Conservation (phyloP, 2,329 filamentous ascomycete species). For the Paracoccidioides brasiliensis region DNA sequence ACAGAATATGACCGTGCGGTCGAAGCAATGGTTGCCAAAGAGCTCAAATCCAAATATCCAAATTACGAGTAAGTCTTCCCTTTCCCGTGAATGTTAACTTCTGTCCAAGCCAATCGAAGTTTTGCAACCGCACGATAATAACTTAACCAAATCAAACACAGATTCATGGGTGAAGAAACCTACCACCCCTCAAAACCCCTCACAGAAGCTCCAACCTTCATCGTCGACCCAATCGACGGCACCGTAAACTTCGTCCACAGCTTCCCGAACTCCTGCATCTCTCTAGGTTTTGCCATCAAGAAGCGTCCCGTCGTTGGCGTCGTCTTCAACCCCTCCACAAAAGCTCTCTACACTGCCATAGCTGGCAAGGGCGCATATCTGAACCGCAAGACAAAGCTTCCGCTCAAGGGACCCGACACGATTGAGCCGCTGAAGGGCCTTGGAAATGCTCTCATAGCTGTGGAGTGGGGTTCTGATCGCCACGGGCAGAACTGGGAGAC, state of each 20-base stretch:
- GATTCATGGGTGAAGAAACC: constrained; percentile 48
- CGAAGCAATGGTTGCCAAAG: constrained; percentile 43
- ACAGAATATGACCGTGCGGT: constrained; percentile 52
- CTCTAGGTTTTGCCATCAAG: constrained; percentile 43
- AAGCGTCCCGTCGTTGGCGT: constrained; percentile 43
- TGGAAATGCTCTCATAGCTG: constrained; percentile 39
- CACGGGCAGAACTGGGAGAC: constrained; percentile 43
- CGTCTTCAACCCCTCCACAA: constrained; percentile 48
- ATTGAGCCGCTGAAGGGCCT: constrained; percentile 37
- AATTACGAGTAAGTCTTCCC: constrained; percentile 32
- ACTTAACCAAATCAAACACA: constrained; percentile 8
- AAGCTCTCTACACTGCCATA: constrained; percentile 43
- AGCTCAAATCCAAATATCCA: constrained; percentile 40
- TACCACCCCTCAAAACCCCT: constrained; percentile 43
- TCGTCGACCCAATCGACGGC: constrained; percentile 52
- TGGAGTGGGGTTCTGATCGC: constrained; percentile 51
- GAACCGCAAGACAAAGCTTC: constrained; percentile 29
- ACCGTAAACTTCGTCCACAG: constrained; percentile 54
- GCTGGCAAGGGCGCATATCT: constrained; percentile 42
- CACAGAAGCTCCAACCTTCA: constrained; percentile 43
- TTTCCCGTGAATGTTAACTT: not conserved
- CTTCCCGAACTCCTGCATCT: constrained; percentile 46
- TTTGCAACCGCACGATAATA: not conserved
- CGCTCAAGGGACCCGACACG: constrained; percentile 29
- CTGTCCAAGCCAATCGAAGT: not conserved